These are phyloP conservation scores for Fonsecaea pugnacius DNA, from an alignment of 2,329 filamentous ascomycete genomes.

Conservation along the genomic window DNA sequence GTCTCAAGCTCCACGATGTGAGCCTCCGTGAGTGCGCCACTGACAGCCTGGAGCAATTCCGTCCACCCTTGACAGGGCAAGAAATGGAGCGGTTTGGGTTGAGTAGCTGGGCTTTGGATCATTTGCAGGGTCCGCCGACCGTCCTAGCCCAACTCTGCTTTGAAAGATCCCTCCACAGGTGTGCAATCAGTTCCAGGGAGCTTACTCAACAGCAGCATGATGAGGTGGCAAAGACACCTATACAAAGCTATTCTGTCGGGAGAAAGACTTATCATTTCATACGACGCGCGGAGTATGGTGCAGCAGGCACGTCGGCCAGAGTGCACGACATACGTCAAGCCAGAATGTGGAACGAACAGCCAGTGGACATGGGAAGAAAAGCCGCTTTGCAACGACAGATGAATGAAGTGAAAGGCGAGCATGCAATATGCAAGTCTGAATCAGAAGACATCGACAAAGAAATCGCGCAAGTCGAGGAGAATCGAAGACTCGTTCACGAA, in stretches of 20 bases:
- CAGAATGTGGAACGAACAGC: constrained; percentile 74
- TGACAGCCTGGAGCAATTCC: constrained; percentile 59
- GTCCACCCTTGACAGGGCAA: constrained; percentile 58
- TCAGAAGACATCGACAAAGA: constrained; percentile 34
- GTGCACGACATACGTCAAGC: constrained; percentile 66
- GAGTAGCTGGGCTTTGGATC: constrained; percentile 79
- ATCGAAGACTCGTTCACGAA: constrained; percentile 29
- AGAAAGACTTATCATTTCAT: constrained; percentile 66
- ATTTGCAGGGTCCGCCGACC: constrained; percentile 75
- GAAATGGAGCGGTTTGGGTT: constrained; percentile 67
- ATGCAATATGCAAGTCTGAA: constrained; percentile 42
- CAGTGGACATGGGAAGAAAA: constrained; percentile 67
- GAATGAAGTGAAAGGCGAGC: constrained; percentile 47
- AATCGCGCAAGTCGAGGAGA: constrained; percentile 40
- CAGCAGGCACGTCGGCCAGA: constrained; percentile 70
- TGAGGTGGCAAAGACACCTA: constrained; percentile 61
- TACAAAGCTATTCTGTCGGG: constrained; percentile 73
- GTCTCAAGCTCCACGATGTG: constrained; percentile 70
- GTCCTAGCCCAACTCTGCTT: constrained; percentile 88
- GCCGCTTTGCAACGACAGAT: constrained; percentile 61
- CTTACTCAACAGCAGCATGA: constrained; percentile 71
- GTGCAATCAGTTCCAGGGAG: constrained; percentile 67
- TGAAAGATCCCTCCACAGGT: constrained; percentile 69
- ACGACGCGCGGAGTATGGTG: constrained; percentile 79
- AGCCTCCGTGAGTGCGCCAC: constrained; percentile 62